Evolutionary conservation across 1,284 basidiomycete genomes (phyloP), one percentile per base, ranked within the genome.

Genomic region (Cystobasidium pallidum): DNA sequence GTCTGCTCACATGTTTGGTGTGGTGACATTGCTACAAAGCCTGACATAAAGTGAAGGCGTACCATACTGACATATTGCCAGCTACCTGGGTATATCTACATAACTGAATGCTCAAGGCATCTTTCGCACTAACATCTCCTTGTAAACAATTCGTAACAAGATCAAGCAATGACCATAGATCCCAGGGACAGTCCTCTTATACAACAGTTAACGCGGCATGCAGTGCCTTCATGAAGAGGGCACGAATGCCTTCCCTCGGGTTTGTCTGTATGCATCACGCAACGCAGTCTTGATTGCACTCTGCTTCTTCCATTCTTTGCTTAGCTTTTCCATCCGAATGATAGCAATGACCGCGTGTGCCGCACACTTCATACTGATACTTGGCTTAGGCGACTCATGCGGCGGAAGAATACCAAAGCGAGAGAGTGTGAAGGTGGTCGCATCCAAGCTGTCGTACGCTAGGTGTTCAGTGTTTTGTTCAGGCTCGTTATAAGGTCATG

Each of bases 231-330:
- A 57, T 36, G 54, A 10, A 28, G 54, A 30, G 2, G 54, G 54
- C 15, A 63, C 3, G 65, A 73, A 77, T 19, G 78, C 70, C 43
- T 70, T 73, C 7, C 78, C 78, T 17, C 77, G 47, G 2, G 54
- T 74, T 2, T 58, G 63, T 11, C 73, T 75, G 64, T 78, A 78
- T 13, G 75, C 76, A 45, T 75, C 73, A 21, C 75, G 59, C 36
- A 78, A 21, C 3, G 59, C 52, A 36, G 66, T 68, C 73, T 77
- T 77, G 13, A 70, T 59, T 2, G 54, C 75, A 19, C 43, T 58
- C 26, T 74, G 65, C 26, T 68, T 64, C 21, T 59, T 62, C 76
- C 76, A 78, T 19, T 66, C 52, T 1, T 49, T 19, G 21, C 68
- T 73, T 28, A 65, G 72, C 30, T n/a, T 75, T 66, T 62, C 61